These are phyloP conservation scores for Pichia exigua DNA, from an alignment of 805 yeast genomes.

Conservation along the genomic window DNA sequence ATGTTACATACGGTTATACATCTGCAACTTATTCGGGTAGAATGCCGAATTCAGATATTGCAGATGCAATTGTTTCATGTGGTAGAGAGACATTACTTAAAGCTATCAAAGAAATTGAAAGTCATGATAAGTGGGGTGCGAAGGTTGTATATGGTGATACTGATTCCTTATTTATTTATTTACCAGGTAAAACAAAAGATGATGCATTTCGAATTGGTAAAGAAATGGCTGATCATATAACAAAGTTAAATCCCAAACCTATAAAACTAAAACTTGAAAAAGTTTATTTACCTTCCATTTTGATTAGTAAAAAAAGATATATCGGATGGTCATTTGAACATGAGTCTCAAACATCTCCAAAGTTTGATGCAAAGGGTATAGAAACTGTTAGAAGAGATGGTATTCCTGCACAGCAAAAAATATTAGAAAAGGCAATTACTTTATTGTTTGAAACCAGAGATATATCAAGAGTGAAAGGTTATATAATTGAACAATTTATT, in stretches of 20 bases:
- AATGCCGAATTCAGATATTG: constrained; percentile 94
- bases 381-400: constrained; percentile 95
- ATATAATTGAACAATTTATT: constrained; percentile 56
- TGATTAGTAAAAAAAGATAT: constrained; percentile 82
- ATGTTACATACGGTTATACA: constrained; percentile 93
- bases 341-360: constrained; percentile 46
- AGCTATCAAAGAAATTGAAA: constrained; percentile 64
- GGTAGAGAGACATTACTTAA: constrained; percentile 77
- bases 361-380: constrained; percentile 92
- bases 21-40: constrained; percentile 94
- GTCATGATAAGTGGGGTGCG: constrained; percentile 62
- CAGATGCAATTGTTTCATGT: constrained; percentile 88
- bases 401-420: constrained; percentile 81
- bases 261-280: constrained; percentile 82
- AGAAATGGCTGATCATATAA: constrained; percentile 57
- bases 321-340: constrained; percentile 77
- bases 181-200: constrained; percentile 70
- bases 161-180: constrained; percentile 82
- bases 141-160: constrained; percentile 96
- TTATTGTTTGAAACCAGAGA: constrained; percentile 67
- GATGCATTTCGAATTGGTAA: constrained; percentile 76
- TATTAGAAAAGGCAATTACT: constrained; percentile 63
- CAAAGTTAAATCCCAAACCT: constrained; percentile 70
- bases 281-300: constrained; percentile 79
- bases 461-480: constrained; percentile 59